These are phyloP conservation scores for Hanseniaspora pseudoguilliermondii DNA, from an alignment of 805 yeast genomes.

Conservation along the genomic window DNA sequence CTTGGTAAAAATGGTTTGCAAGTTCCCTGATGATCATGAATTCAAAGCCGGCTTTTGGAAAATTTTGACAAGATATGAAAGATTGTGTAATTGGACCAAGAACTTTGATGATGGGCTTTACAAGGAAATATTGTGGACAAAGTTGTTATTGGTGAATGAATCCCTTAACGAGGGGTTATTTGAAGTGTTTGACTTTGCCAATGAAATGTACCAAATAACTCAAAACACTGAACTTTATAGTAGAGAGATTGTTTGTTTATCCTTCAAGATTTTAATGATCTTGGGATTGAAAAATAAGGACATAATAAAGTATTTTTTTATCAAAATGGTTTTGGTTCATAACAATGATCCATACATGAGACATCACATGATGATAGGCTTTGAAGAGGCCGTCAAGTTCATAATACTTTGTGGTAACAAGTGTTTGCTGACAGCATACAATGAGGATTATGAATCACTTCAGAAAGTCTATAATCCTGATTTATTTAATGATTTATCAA, in stretches of 20 bases:
- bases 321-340: conserved; percentile 34
- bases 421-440: conserved; percentile 35
- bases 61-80: conserved; percentile 4
- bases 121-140: neutral
- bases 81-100: conserved; percentile 9
- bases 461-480: conserved; percentile 20
- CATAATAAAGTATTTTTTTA: conserved; percentile 49
- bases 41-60: neutral
- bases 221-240: neutral
- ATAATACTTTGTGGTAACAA: conserved; percentile 57
- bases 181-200: conserved; percentile 1
- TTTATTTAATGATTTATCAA: conserved; percentile 12
- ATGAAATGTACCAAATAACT: conserved; percentile 4
- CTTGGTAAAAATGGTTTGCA: neutral
- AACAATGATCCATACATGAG: conserved; percentile 46
- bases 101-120: neutral
- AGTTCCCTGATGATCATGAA: conserved; percentile 1
- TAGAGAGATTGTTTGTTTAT: conserved; percentile 42
- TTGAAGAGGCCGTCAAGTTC: conserved; percentile 44
- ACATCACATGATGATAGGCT: conserved; percentile 34
- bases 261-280: conserved; percentile 55
- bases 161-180: conserved; percentile 4
- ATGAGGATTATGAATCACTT: conserved; percentile 44
- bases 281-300: conserved; percentile 56
- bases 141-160: conserved; percentile 22